phyloP scores from a whole-genome alignment of 345 rosid genomes.

The Kernera saxatilis region DNA sequence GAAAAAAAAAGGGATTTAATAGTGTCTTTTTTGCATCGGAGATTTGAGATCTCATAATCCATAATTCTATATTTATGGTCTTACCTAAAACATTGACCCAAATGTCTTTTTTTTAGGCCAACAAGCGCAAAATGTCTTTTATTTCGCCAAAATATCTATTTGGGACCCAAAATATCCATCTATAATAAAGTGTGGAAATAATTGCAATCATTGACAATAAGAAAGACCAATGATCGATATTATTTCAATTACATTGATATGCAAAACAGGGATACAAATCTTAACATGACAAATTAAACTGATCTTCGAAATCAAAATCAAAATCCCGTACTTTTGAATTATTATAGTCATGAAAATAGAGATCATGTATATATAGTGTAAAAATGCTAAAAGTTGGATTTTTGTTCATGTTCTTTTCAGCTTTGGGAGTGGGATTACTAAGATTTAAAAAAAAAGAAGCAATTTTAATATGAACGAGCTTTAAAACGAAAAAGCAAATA shows the following conservation, averaged over 20 bases:
- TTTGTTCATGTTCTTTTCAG: background rate
- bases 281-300: background rate
- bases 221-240: too few relatives aligned
- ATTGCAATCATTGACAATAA: too few relatives aligned
- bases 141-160: background rate
- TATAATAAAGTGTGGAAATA: background rate
- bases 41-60: background rate
- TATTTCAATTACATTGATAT: too few relatives aligned
- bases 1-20: background rate
- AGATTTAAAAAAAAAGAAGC: background rate
- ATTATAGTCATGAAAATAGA: background rate
- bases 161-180: background rate
- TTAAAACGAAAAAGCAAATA: background rate
- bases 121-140: background rate
- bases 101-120: background rate
- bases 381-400: background rate
- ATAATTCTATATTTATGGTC: background rate
- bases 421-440: background rate
- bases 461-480: background rate
- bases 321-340: background rate
- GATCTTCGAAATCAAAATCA: background rate
- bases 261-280: background rate
- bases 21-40: background rate
- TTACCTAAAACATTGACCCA: background rate
- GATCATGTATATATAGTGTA: background rate